Percentiles rank a stretch among this genome's conserved stretches.
phyloP scores from a whole-genome alignment of 345 rosid genomes.

The Salix koriyanagi region DNA sequence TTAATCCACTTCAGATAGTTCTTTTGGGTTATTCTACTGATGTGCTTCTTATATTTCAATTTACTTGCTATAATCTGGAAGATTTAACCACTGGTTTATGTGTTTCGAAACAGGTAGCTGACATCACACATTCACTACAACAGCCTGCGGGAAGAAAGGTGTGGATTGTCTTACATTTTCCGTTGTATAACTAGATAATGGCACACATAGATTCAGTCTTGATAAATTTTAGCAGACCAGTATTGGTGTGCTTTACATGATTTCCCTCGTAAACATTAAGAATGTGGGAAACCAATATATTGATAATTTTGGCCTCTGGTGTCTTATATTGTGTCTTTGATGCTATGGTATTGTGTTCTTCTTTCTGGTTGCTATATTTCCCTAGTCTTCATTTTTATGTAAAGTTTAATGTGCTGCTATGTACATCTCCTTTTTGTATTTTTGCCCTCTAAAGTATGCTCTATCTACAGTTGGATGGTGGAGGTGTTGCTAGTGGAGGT shows the following conservation, averaged over 20 bases:
- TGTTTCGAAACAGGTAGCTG: slow-evolving; percentile 67
- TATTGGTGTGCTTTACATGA: neutral
- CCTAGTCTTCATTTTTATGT: neutral
- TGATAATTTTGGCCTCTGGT: neutral
- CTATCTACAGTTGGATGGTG: slow-evolving; percentile 75
- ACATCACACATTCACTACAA: slow-evolving; percentile 86
- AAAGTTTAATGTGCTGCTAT: neutral
- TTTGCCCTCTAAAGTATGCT: slow-evolving; percentile 2
- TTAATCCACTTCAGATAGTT: neutral
- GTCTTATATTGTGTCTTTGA: neutral
- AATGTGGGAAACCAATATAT: neutral
- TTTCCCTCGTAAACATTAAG: neutral
- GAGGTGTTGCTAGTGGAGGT: slow-evolving; percentile 99
- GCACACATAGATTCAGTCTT: neutral
- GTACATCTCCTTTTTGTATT: neutral
- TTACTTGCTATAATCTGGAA: neutral
- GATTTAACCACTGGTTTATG: neutral
- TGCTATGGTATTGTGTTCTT: neutral
- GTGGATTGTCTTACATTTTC: slow-evolving; percentile 5
- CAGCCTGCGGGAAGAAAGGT: slow-evolving; percentile 98
- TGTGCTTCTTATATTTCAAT: neutral
- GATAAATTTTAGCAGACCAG: neutral
- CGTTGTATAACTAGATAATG: neutral
- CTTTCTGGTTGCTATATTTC: neutral
- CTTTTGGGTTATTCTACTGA: neutral